These are phyloP conservation scores for Aechmea fasciata DNA, from an alignment of 176 grass and related monocot species.

Conservation along the genomic window DNA sequence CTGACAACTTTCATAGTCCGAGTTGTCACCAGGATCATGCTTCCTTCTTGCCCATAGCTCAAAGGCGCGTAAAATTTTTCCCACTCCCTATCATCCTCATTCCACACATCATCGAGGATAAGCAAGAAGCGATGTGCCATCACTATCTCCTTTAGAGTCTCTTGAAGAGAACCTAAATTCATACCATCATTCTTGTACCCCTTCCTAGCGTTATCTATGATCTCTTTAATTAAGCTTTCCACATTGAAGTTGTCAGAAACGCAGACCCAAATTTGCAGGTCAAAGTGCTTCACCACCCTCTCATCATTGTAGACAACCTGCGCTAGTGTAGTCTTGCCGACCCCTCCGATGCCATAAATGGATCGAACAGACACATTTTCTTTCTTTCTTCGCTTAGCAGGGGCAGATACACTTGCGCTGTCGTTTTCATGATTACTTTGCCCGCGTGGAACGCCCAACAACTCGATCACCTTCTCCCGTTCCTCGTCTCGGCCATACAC, in stretches of 20 bases:
- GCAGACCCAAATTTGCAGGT: not conserved
- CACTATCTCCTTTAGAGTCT: conserved; percentile 6
- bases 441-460: not conserved
- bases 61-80: conserved; percentile 34
- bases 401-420: not conserved
- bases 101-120: conserved; percentile 42
- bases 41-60: conserved; percentile 1
- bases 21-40: conserved; percentile 44
- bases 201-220: not conserved
- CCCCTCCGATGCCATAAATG: not conserved
- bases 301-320: not conserved
- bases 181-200: not conserved
- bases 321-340: not conserved
- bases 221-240: not conserved
- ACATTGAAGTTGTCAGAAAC: not conserved
- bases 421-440: not conserved
- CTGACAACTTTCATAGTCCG: conserved; percentile 8
- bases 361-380: not conserved
- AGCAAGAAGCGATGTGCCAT: conserved; percentile 16
- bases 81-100: conserved; percentile 22
- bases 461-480: not conserved
- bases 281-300: not conserved
- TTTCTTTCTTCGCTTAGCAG: conserved; percentile 9
- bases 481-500: not conserved
- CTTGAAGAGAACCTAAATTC: conserved; percentile 19